Conservation (phyloP, 2,329 filamentous ascomycete species). For the Aspergillus terreus region DNA sequence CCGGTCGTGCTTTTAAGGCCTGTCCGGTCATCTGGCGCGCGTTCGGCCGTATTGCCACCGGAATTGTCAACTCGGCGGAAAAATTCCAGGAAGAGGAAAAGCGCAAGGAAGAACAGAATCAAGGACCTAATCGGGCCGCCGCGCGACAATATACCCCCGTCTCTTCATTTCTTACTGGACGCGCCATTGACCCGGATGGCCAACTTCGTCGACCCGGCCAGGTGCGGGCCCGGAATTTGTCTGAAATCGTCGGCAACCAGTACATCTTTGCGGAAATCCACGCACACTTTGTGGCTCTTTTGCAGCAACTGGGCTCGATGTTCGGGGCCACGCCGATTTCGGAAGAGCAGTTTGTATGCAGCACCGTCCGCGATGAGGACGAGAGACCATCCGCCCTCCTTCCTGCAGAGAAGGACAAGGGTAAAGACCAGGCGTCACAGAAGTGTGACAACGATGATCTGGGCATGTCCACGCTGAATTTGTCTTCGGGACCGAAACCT, state of each 20-base stretch:
- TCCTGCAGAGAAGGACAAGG: constrained; percentile 14
- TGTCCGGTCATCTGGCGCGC: constrained; percentile 50
- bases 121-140: constrained; percentile 20
- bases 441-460: constrained; percentile 29
- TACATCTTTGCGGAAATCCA: constrained; percentile 58
- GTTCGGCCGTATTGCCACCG: constrained; percentile 52
- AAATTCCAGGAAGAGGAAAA: constrained; percentile 44
- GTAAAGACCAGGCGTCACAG: constrained; percentile 13
- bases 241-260: constrained; percentile 57
- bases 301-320: constrained; percentile 45
- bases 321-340: constrained; percentile 43
- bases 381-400: constrained; percentile 23
- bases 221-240: constrained; percentile 53
- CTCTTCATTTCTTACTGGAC: constrained; percentile 56
- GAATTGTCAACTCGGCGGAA: constrained; percentile 48
- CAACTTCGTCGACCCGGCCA: constrained; percentile 51
- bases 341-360: constrained; percentile 41
- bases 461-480: constrained; percentile 29
- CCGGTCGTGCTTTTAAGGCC: constrained; percentile 43
- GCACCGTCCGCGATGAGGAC: constrained; percentile 32
- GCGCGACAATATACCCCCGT: constrained; percentile 51
- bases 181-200: constrained; percentile 54
- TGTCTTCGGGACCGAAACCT: constrained; percentile 33
- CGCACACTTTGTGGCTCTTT: constrained; percentile 50
- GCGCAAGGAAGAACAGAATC: constrained; percentile 37